Base-by-base conservation (phyloP, 805 yeast genomes). In the Isabelozyma pseudorhagii region DNA sequence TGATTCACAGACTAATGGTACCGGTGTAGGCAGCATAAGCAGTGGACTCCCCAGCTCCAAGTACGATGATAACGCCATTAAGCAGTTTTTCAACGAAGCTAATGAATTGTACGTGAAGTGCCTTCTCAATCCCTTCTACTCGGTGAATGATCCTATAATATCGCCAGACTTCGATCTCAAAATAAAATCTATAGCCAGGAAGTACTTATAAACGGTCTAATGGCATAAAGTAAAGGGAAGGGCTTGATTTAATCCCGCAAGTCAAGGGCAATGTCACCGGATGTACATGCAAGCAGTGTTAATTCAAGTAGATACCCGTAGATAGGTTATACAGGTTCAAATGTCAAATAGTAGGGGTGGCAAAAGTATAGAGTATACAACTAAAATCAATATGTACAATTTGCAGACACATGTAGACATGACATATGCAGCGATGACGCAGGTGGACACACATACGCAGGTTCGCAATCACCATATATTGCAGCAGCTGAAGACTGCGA, bases 51-150 rank as follows among this genome's bases (percentile, higher is more conserved):
- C 46, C 46, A 50, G 40, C 15, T 31, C 36, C 36, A 66, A 63
- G 47, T 58, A 67, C 50, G 78, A 74, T 49, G 97, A 93, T 55
- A 91, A 84, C 55, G 74, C 85, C 10, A 87, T 92, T 14, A 82
- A 85, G 55, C 93, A 87, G 62, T 92, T 94, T 62, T 89, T 92
- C 64, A 76, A 78, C 41, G 98, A 92, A 53, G 78, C 88, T 8
- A 89, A 91, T 67, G 98, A 93, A 58, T 71, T 93, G 45, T 94
- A 93, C 59, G 90, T 89, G 18, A 93, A 92, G 69, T 82, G 91
- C 8, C 63, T 89, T 44, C 73, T 93, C 74, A 88, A 85, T 55
- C 98, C 99, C 1, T 94, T 94, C 63, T 93, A 92, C 63, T 74
- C 79, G 44, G 79, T 83, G 40, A 87, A 89, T 60, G 87, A 85